Percentiles rank a stretch among this genome's conserved stretches.
These are phyloP conservation scores for Omphalotus olearius DNA, from an alignment of 1,284 basidiomycete species.

Conservation along the genomic window DNA sequence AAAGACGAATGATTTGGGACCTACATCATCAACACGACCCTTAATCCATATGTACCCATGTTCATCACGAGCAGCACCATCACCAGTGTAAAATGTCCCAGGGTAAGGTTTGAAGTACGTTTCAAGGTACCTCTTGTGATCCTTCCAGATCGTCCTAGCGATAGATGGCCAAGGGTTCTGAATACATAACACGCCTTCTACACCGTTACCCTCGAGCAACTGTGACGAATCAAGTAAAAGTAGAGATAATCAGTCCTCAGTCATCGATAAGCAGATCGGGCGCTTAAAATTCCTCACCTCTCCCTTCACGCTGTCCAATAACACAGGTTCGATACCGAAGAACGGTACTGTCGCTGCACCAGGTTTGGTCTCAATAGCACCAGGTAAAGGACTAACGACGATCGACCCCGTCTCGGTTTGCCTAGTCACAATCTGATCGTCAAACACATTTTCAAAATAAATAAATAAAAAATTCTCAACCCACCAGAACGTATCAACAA, in stretches of 20 bases:
- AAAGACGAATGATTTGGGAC: constrained; percentile 10
- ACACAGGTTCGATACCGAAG: constrained; percentile 90
- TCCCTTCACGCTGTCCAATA: constrained; percentile 84
- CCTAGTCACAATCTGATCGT: constrained; percentile 29
- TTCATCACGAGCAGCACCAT: constrained; percentile 91
- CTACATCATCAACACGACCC: constrained; percentile 90
- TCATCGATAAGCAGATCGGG: not conserved
- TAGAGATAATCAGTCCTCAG: no score
- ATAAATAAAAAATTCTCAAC: constrained; percentile 12
- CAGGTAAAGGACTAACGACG: constrained; percentile 92
- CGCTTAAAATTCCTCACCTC: constrained; percentile 28
- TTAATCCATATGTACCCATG: constrained; percentile 99
- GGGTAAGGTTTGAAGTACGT: constrained; percentile 60
- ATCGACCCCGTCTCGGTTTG: constrained; percentile 99
- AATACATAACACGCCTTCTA: constrained; percentile 90
- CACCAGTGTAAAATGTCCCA: constrained; percentile 93
- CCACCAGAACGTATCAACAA: constrained; percentile 92
- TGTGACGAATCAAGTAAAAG: constrained; percentile 18
- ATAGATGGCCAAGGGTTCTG: constrained; percentile 94
- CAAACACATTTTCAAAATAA: not conserved
- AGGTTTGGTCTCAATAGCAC: constrained; percentile 93
- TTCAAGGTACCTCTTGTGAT: constrained; percentile 77
- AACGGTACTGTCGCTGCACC: constrained; percentile 96
- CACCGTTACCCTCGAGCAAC: constrained; percentile 77
- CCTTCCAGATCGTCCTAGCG: constrained; percentile 90